These are phyloP conservation scores for Myriosclerotinia curreyana DNA, from an alignment of 2,329 filamentous ascomycete species.

Conservation along the genomic window DNA sequence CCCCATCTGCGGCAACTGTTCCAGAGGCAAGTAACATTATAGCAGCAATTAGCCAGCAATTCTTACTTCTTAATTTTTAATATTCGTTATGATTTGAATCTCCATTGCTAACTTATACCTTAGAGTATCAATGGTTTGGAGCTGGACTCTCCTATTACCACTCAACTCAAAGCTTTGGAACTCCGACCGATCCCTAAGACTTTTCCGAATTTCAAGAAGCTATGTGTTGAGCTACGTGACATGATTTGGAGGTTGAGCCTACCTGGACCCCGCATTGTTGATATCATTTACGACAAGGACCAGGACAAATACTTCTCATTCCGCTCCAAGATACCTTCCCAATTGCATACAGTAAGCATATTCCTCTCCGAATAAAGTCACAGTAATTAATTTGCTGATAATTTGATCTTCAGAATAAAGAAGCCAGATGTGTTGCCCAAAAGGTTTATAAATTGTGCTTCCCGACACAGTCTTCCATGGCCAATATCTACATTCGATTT, in stretches of 20 bases:
- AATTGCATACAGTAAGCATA: conserved; percentile 10
- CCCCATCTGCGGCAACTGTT: not conserved
- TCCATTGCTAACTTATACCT: not conserved
- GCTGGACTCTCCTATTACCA: not conserved
- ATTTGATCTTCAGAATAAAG: not conserved
- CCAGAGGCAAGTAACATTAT: not conserved
- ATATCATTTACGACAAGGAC: conserved; percentile 15
- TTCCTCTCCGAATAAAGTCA: not conserved
- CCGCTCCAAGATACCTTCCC: not conserved
- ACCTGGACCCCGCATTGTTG: not conserved
- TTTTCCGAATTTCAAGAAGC: not conserved
- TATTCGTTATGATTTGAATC: not conserved
- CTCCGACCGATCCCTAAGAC: not conserved
- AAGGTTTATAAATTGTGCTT: conserved; percentile 5
- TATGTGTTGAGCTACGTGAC: not conserved
- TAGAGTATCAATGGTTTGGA: not conserved
- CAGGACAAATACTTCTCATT: conserved; percentile 15
- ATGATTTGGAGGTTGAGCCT: conserved; percentile 2
- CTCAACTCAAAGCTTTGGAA: not conserved
- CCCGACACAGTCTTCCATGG: not conserved
- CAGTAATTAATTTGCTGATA: conserved; percentile 7
- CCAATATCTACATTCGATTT: conserved; percentile 11
- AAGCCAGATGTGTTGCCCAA: conserved; percentile 4
- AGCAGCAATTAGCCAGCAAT: not conserved
- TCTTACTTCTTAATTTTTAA: not conserved